These are phyloP conservation scores for Pichia insulana DNA, from an alignment of 805 yeast species.

Conservation along the genomic window DNA sequence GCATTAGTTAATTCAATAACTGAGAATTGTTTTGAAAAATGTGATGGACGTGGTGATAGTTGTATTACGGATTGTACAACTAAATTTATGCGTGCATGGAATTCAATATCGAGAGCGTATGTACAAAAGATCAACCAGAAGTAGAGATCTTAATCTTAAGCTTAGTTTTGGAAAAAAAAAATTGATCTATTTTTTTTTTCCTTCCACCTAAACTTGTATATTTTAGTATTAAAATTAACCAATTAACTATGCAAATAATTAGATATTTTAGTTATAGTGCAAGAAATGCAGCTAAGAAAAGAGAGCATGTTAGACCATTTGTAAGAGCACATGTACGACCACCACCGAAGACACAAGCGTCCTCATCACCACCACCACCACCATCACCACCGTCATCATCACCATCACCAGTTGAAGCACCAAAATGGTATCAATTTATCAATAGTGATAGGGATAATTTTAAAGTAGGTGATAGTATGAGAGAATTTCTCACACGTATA, in stretches of 20 bases:
- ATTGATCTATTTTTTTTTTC: background rate
- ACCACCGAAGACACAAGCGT: no score
- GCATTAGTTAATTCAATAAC: slow-evolving; percentile 79
- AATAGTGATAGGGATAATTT: background rate
- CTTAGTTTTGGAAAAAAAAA: background rate
- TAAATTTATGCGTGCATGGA: slow-evolving; percentile 90
- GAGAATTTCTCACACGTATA: background rate
- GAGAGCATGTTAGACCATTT: background rate
- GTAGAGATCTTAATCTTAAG: background rate
- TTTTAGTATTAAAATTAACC: no score
- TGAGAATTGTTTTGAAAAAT: slow-evolving; percentile 77
- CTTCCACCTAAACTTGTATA: no score
- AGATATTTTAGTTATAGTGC: background rate
- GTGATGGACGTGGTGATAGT: slow-evolving; percentile 48
- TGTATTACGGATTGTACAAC: slow-evolving; percentile 75
- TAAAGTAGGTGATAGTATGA: background rate
- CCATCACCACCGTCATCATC: no score
- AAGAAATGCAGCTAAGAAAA: background rate
- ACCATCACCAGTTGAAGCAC: no score
- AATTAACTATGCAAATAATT: no score
- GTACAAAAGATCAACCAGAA: slow-evolving; percentile 48
- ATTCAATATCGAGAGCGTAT: slow-evolving; percentile 68
- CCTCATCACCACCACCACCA: no score
- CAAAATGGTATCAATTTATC: no score
- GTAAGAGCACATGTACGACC: no score